These are phyloP conservation scores for Pelagophyceae sp. DNA, from an alignment of 352 stramenopile genomes.

Conservation along the genomic window DNA sequence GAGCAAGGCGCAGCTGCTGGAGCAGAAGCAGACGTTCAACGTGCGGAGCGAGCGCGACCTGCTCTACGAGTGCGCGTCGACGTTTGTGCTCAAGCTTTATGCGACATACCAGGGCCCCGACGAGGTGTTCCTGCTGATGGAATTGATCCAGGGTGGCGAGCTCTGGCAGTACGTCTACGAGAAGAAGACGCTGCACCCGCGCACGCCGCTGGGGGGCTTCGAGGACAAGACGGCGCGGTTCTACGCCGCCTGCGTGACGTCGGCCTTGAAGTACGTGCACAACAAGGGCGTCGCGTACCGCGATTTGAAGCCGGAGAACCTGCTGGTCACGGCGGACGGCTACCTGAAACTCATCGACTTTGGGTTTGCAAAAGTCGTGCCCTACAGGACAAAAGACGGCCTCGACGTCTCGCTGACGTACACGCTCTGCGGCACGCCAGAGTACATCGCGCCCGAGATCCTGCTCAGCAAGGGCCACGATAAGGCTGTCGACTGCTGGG, in stretches of 20 bases:
- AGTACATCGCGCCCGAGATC: slow-evolving; percentile 80
- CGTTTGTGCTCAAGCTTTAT: slow-evolving; percentile 82
- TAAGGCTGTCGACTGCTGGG: slow-evolving; percentile 79
- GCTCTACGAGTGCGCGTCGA: slow-evolving; percentile 75
- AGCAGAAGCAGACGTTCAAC: slow-evolving; percentile 82
- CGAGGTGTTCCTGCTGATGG: slow-evolving; percentile 86
- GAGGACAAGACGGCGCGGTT: slow-evolving; percentile 40
- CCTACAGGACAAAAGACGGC: background rate
- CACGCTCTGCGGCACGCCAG: slow-evolving; percentile 77
- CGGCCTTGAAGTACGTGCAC: slow-evolving; percentile 67
- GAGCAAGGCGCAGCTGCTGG: slow-evolving; percentile 77
- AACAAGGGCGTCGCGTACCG: slow-evolving; percentile 72
- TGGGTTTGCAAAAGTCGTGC: slow-evolving; percentile 63
- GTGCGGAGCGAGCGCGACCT: slow-evolving; percentile 88
- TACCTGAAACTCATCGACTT: slow-evolving; percentile 74
- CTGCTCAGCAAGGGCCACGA: slow-evolving; percentile 74
- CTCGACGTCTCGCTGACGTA: slow-evolving; percentile 62
- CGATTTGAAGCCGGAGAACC: slow-evolving; percentile 84
- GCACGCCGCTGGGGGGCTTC: slow-evolving; percentile 9
- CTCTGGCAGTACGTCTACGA: slow-evolving; percentile 77
- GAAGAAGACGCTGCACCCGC: slow-evolving; percentile 34
- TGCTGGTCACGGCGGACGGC: slow-evolving; percentile 70
- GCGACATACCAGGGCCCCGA: slow-evolving; percentile 76
- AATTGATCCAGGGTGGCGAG: slow-evolving; percentile 80
- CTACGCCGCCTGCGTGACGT: slow-evolving; percentile 33